Evolutionary conservation across 116 monocot genomes (phyloP), one percentile per base, ranked within the genome.

Genomic region (Zostera marina): DNA sequence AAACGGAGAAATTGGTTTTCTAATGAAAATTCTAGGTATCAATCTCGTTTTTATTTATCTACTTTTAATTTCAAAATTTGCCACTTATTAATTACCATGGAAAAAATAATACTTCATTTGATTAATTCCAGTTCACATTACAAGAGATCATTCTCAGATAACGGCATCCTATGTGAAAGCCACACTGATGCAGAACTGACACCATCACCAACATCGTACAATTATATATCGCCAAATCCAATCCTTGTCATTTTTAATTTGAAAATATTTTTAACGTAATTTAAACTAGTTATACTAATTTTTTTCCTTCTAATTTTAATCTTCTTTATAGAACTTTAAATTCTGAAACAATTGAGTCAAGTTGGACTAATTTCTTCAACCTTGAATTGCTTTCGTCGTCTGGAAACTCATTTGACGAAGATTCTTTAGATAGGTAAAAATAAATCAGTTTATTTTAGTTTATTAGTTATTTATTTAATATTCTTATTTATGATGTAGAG

Each of bases 61-160:
- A 8, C 2, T 49, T 49, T 20, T 49, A 49, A 20, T 49, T 16
- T 20, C n/a, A 49, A 9, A 49, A 20, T 17, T 49, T 8, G 7
- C 49, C 15, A 17, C 49, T 49, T 49, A 12, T n/a, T 49, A 20
- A 49, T 49, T 17, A 17, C 17, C 20, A 20, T 49, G 20, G 9
- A 17, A 49, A 17, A 49, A 6, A 16, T 20, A 17, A 49, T 49
- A 17, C 17, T 49, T 49, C 49, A 9, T 49, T 49, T 17, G 17
- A 49, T 49, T 49, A 15, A 49, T 49, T 49, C 49, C 49, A 49
- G 49, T 15, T 49, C 20, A 45, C 14, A 11, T 49, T 16, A 17
- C 49, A 49, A 49, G 20, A 15, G 49, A 49, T 49, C 49, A 11
- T 49, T 49, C 9, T 49, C 49, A 17, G 49, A 49, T 49, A 20